Evolutionary conservation across 2,329 filamentous ascomycete species (phyloP).

Genomic region (Arthroderma sp.): DNA sequence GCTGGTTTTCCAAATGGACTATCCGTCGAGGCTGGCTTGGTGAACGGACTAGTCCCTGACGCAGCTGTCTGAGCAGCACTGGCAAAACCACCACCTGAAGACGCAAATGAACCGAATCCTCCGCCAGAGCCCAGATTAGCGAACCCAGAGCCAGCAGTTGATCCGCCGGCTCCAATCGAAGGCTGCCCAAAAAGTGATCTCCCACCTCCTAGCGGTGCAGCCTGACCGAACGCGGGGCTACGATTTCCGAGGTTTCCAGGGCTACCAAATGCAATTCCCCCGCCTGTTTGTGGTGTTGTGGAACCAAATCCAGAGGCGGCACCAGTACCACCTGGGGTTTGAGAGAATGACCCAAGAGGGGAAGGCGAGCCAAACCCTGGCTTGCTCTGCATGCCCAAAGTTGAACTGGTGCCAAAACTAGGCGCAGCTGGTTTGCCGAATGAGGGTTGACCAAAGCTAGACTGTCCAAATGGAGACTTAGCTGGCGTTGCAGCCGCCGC

Average conservation of each 20-base stretch:
- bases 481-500: constrained; percentile 14
- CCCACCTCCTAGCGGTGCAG: constrained; percentile 14
- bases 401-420: constrained; percentile 15
- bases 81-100: constrained; percentile 1
- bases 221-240: constrained; percentile 25
- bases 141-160: neutral
- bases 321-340: constrained; percentile 12
- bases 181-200: constrained; percentile 24
- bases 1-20: constrained; percentile 4
- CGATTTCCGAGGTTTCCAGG: constrained; percentile 24
- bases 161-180: constrained; percentile 5
- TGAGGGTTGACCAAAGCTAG: constrained; percentile 17
- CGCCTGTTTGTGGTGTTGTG: constrained; percentile 16
- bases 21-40: constrained; percentile 14
- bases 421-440: constrained; percentile 22
- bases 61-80: constrained; percentile 6
- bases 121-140: constrained; percentile 14
- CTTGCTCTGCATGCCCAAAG: constrained; percentile 8
- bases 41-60: constrained; percentile 8
- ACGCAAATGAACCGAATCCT: constrained; percentile 10
- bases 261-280: constrained; percentile 25
- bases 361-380: constrained; percentile 11
- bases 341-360: neutral
- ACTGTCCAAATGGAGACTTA: constrained; percentile 12
- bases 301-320: constrained; percentile 26